phyloP scores from a whole-genome alignment of 2,329 filamentous ascomycete genomes.

The Biscogniauxia mediterranea region DNA sequence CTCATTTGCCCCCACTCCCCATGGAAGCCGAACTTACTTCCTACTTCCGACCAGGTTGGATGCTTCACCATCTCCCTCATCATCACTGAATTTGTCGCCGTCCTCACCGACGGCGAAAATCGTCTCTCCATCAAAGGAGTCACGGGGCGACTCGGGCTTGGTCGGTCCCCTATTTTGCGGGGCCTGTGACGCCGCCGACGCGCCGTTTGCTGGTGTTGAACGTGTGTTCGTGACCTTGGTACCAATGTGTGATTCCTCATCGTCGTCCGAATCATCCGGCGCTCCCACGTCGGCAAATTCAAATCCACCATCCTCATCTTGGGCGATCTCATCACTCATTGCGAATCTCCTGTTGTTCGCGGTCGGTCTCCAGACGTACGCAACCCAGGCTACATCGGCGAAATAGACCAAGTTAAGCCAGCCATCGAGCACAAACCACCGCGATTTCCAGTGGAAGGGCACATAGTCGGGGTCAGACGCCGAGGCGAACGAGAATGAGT shows the following conservation, averaged over 20 bases:
- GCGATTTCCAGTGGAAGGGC: constrained; percentile 92
- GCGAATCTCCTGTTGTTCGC: constrained; percentile 96
- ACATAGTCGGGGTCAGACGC: constrained; percentile 84
- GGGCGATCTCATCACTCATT: constrained; percentile 98
- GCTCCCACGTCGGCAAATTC: constrained; percentile 92
- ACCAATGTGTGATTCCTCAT: constrained; percentile 55
- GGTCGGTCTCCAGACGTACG: constrained; percentile 94
- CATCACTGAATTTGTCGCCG: constrained; percentile 77
- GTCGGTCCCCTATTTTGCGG: constrained; percentile 22
- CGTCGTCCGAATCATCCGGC: constrained; percentile 60
- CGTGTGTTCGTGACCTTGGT: constrained; percentile 33
- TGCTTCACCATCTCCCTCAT: constrained; percentile 59
- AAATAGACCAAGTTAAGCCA: constrained; percentile 98
- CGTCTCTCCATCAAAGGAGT: constrained; percentile 75
- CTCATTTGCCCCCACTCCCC: constrained; percentile 4
- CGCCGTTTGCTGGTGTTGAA: constrained; percentile 16
- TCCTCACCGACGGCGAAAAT: constrained; percentile 93
- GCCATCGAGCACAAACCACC: constrained; percentile 96
- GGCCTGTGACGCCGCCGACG: constrained; percentile 21
- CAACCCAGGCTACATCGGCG: constrained; percentile 86
- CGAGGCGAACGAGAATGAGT: constrained; percentile 91
- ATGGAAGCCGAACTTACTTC: constrained; percentile 31
- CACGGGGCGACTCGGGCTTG: constrained; percentile 53
- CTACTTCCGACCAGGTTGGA: constrained; percentile 52
- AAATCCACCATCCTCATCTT: constrained; percentile 94